Evolutionary conservation across 176 grass and related monocot species (phyloP).

Genomic region (Poa annua): DNA sequence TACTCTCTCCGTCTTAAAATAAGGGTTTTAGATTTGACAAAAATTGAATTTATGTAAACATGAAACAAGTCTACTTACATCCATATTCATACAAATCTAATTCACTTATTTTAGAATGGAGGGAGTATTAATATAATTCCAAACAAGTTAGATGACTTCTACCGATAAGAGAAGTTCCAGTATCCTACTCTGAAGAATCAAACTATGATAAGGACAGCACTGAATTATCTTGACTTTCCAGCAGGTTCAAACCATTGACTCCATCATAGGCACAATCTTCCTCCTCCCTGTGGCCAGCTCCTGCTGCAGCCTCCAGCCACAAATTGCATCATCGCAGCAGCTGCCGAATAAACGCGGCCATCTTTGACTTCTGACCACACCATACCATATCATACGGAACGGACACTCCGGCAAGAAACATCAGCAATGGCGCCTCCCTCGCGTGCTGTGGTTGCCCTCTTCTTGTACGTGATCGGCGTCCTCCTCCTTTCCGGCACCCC

Average conservation of each 20-base stretch:
- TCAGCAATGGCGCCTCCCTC: constrained; percentile 32
- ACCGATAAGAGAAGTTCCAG: not conserved
- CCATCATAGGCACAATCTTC: not conserved
- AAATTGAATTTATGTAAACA: too few relatives aligned
- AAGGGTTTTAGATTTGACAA: too few relatives aligned
- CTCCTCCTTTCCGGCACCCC: not conserved
- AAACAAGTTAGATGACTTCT: not conserved
- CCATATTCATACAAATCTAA: too few relatives aligned
- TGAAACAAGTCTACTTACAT: too few relatives aligned
- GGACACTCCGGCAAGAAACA: not conserved
- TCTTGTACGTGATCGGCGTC: not conserved
- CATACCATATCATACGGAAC: not conserved
- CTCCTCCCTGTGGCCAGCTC: not conserved
- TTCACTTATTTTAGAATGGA: too few relatives aligned
- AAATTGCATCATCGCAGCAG: not conserved
- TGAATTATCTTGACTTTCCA: not conserved
- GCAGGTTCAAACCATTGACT: constrained; percentile 6
- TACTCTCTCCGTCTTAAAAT: too few relatives aligned
- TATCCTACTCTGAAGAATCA: not conserved
- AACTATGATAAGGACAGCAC: not conserved
- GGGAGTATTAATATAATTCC: too few relatives aligned
- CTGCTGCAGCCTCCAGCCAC: not conserved
- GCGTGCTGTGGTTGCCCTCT: not conserved
- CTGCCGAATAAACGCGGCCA: not conserved
- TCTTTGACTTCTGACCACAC: not conserved